Percentiles rank a stretch among this genome's conserved stretches.
phyloP scores from a whole-genome alignment of 371 early-diverging fungal genomes.

The Mucor piriformis region DNA sequence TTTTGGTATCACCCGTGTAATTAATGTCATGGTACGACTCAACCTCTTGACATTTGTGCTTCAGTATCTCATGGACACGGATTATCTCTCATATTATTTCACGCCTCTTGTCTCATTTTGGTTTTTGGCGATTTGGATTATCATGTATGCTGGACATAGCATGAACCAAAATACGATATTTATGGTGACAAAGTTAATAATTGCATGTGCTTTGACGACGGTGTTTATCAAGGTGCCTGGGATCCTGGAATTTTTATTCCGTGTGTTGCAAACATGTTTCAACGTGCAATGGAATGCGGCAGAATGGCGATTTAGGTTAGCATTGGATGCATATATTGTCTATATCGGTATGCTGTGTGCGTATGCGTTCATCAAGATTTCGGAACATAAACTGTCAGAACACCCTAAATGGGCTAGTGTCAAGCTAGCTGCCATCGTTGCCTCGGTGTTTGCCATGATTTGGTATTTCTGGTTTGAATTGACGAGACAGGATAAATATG shows the following conservation, averaged over 20 bases:
- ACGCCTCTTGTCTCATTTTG: conserved; percentile 75
- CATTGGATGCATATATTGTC: conserved; percentile 64
- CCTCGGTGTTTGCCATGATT: conserved; percentile 37
- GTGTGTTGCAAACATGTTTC: conserved; percentile 34
- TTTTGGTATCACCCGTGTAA: conserved; percentile 62
- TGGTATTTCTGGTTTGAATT: conserved; percentile 57
- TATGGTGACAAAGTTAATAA: conserved; percentile 54
- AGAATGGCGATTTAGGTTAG: conserved; percentile 72
- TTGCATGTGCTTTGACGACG: conserved; percentile 41
- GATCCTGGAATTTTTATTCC: conserved; percentile 47
- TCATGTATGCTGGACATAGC: conserved; percentile 58
- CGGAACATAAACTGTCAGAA: conserved; percentile 31
- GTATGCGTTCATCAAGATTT: conserved; percentile 46
- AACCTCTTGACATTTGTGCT: conserved; percentile 71
- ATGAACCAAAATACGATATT: conserved; percentile 49
- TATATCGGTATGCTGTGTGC: conserved; percentile 64
- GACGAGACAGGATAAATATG: conserved; percentile 40
- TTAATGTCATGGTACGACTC: conserved; percentile 65
- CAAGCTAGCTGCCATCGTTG: conserved; percentile 26
- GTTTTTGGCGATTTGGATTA: conserved; percentile 68
- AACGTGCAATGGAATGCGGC: conserved; percentile 59
- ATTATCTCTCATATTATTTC: conserved; percentile 76
- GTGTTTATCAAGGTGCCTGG: conserved; percentile 46
- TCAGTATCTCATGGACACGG: conserved; percentile 67
- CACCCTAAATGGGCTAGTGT: conserved; percentile 36